A percentile compares a stretch with the other conserved stretches of the same genome.
Evolutionary conservation across 768 basidiomycete species (phyloP).

Genomic region (Mycena metata): DNA sequence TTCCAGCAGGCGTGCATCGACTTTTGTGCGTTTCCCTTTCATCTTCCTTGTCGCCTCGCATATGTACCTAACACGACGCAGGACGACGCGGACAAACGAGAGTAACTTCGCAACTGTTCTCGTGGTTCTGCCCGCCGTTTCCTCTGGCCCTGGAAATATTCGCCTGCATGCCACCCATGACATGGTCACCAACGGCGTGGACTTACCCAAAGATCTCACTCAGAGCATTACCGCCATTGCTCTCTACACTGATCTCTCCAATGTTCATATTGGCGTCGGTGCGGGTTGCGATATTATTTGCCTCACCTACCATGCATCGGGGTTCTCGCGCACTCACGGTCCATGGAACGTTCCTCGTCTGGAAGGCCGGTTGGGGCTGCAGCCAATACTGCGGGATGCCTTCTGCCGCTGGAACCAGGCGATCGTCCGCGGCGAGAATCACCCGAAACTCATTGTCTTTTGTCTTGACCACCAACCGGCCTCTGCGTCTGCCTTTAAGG

Average conservation of each 20-base stretch:
- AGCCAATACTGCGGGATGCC: conserved; percentile 5
- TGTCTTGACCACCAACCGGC: background rate
- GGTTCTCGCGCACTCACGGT: background rate
- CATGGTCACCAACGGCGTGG: background rate
- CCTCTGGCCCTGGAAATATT: conserved; percentile 1
- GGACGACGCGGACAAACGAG: background rate
- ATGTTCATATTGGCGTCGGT: conserved; percentile 1
- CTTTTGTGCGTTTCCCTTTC: conserved; percentile 12
- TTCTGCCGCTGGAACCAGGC: conserved; percentile 15
- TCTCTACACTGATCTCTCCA: background rate
- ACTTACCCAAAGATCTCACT: conserved; percentile 8
- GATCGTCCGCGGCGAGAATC: background rate
- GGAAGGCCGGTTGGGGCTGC: background rate
- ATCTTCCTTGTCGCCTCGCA: background rate
- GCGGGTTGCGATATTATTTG: conserved; percentile 6
- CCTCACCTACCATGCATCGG: conserved; percentile 10
- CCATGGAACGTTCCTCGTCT: background rate
- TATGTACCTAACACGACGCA: background rate
- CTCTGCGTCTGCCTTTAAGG: background rate
- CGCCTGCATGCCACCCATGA: background rate
- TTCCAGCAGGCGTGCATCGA: conserved; percentile 7
- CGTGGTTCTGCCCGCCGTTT: conserved; percentile 4
- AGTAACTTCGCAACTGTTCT: conserved; percentile 14
- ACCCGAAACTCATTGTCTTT: background rate
- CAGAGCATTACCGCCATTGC: background rate